A percentile compares a stretch with the other conserved stretches of the same genome.
phyloP scores from a whole-genome alignment of 805 yeast species.

The Diddensiella transvaalensis region DNA sequence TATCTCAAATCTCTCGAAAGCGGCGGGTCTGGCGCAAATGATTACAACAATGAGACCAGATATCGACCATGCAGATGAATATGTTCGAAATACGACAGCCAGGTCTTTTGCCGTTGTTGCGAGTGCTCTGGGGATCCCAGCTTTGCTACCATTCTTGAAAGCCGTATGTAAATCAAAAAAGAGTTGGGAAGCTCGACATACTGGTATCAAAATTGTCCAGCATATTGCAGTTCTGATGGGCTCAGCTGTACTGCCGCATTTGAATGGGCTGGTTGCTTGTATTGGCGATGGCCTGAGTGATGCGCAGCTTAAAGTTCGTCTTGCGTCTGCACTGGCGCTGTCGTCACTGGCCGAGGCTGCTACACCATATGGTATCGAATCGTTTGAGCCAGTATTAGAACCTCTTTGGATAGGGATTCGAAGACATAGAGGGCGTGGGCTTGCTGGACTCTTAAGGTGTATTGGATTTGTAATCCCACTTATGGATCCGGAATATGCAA shows the following conservation, averaged over 20 bases:
- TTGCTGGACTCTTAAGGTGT: slow-evolving; percentile 74
- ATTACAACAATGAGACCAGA: slow-evolving; percentile 78
- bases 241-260: slow-evolving; percentile 68
- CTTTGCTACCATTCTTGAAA: slow-evolving; percentile 70
- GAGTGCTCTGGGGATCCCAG: slow-evolving; percentile 67
- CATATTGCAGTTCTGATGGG: slow-evolving; percentile 70
- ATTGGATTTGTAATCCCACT: slow-evolving; percentile 78
- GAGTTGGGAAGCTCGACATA: slow-evolving; percentile 78
- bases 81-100: slow-evolving; percentile 70
- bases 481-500: slow-evolving; percentile 80
- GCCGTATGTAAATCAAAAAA: slow-evolving; percentile 77
- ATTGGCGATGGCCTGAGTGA: slow-evolving; percentile 58
- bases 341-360: slow-evolving; percentile 76
- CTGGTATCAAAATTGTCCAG: slow-evolving; percentile 74
- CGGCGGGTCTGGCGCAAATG: slow-evolving; percentile 79
- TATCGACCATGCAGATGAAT: slow-evolving; percentile 78
- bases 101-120: slow-evolving; percentile 82
- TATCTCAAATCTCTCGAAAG: slow-evolving; percentile 66
- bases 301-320: slow-evolving; percentile 63
- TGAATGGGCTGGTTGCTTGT: slow-evolving; percentile 62
- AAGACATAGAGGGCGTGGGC: slow-evolving; percentile 69
- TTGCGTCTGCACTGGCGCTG: slow-evolving; percentile 66
- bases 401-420: slow-evolving; percentile 79
- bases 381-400: slow-evolving; percentile 70
- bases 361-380: slow-evolving; percentile 85